phyloP scores from a whole-genome alignment of 2,329 filamentous ascomycete genomes.

The Hymenoscyphus fraxineus region DNA sequence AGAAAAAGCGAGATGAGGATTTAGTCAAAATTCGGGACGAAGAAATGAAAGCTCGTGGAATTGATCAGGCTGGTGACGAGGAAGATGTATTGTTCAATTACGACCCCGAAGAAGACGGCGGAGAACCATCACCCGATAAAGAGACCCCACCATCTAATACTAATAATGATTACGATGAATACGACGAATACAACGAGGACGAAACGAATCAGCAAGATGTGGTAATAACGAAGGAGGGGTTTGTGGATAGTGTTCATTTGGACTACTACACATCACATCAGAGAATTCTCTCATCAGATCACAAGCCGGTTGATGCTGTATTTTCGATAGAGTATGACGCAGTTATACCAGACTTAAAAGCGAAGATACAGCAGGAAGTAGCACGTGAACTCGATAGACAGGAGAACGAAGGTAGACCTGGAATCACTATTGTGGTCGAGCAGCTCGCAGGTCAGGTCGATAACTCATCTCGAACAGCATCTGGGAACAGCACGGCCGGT shows the following conservation, averaged over 20 bases:
- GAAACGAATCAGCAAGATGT: slow-evolving; percentile 44
- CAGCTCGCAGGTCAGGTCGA: slow-evolving; percentile 39
- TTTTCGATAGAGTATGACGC: slow-evolving; percentile 85
- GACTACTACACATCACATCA: slow-evolving; percentile 84
- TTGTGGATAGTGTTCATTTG: slow-evolving; percentile 50
- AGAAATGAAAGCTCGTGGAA: slow-evolving; percentile 77
- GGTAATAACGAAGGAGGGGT: slow-evolving; percentile 56
- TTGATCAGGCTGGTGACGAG: slow-evolving; percentile 70
- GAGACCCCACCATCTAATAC: slow-evolving; percentile 27
- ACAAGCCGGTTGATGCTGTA: slow-evolving; percentile 83
- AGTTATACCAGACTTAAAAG: slow-evolving; percentile 79
- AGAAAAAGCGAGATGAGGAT: slow-evolving; percentile 59
- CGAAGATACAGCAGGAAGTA: slow-evolving; percentile 79
- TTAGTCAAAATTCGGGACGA: slow-evolving; percentile 70
- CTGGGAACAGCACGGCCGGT: slow-evolving; percentile 42
- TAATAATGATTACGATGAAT: slow-evolving; percentile 48
- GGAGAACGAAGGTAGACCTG: slow-evolving; percentile 85
- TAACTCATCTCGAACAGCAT: slow-evolving; percentile 20
- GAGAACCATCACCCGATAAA: slow-evolving; percentile 38
- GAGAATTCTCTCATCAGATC: slow-evolving; percentile 84
- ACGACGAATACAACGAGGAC: slow-evolving; percentile 41
- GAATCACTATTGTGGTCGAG: slow-evolving; percentile 79
- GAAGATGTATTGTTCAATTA: slow-evolving; percentile 88
- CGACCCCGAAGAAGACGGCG: slow-evolving; percentile 73
- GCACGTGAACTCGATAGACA: slow-evolving; percentile 82